Base-by-base conservation (phyloP, 139 green algal genomes). In the Asterochloris sp. region DNA sequence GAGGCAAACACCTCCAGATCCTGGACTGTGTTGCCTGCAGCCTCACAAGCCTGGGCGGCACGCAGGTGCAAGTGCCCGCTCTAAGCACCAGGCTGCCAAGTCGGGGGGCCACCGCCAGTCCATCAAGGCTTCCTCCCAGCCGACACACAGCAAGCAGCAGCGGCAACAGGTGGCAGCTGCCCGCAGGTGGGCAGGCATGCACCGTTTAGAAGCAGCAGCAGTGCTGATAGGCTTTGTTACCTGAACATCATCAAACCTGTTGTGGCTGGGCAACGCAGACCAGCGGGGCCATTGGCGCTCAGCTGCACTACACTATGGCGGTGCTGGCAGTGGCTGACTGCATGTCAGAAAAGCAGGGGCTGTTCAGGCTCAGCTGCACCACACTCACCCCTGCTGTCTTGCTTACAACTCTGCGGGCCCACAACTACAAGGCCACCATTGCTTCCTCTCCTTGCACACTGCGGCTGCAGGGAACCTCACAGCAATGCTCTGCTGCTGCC, bases 21-120 rank as follows among this genome's bases (percentile, higher is more conserved):
- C 47, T 19, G 47, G 38, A 54, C 38, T 54, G 16, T 63, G 11
- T 62, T 78, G 13, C 74, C 13, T 84, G 81, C 85, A 97, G 94
- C 73, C 87, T 0, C 94, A 98, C 86, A 98, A 98, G 82, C 80
- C 93, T 10, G 93, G 94, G 16, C 82, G 89, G 17, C 84, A 85
- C 12, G 94, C 94, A 13, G 94, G 94, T 1, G 69, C 76, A 14
- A 96, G 90, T 78, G 93, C 94, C 0, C 86, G 94, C 0, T 83
- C 95, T 27, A 94, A 95, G 79, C 91, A 96, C 74, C 83, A 82
- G 23, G 76, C 85, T 6, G 88, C 76, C 63, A 92, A 92, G 79
- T 89, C 87, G 87, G 63, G 19, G 27, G 77, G 83, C 77, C 94
- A 94, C 83, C 77, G 87, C 11, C 83, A 93, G 81, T 89, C 93